Evolutionary conservation across 371 early-diverging fungal species (phyloP), one percentile per base, ranked within the genome.

Genomic region (Mucor indicus): DNA sequence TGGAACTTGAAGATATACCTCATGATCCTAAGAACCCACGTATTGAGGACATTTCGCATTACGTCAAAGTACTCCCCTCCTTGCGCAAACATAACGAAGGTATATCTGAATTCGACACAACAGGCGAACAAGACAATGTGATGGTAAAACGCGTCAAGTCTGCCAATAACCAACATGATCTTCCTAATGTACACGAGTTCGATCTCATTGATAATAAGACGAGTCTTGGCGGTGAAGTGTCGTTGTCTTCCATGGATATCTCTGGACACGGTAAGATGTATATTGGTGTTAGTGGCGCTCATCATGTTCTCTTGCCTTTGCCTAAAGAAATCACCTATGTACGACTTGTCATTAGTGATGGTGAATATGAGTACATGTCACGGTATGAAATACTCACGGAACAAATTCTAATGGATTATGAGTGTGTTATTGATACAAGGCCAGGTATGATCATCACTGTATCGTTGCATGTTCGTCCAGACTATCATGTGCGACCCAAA

Each of bases 401-500:
- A 20, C 62, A 69, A 24, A 60, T 69, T 11, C 30, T 59, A 35
- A 55, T 69, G 50, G 69, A 69, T 24, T 72, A 76, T 38, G 77
- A 76, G 29, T 76, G 72, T 21, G 50, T 67, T 30, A 54, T 72
- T 8, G 67, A 70, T 29, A 60, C 67, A 2, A 45, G 46, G 3
- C 73, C 77, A 2, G 69, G 66, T 13, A 65, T 66, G 60, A 72
- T 72, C 29, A 51, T 76, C 24, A 69, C 64, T 16, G 59, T 76
- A 0, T 60, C 77, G 0, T 23, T 76, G 6, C 72, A 72, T 51
- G 77, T 76, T 7, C 64, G 73, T 9, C 68, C 72, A 3, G 75
- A 75, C 33, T 62, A 67, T 40, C 65, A 68, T 44, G 63, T 71
- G 2, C 69, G 68, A 29, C 72, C 71, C 1, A 42, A 55, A 0